Conservation (phyloP, 2,329 filamentous ascomycete species). For the Blastomyces parvus region DNA sequence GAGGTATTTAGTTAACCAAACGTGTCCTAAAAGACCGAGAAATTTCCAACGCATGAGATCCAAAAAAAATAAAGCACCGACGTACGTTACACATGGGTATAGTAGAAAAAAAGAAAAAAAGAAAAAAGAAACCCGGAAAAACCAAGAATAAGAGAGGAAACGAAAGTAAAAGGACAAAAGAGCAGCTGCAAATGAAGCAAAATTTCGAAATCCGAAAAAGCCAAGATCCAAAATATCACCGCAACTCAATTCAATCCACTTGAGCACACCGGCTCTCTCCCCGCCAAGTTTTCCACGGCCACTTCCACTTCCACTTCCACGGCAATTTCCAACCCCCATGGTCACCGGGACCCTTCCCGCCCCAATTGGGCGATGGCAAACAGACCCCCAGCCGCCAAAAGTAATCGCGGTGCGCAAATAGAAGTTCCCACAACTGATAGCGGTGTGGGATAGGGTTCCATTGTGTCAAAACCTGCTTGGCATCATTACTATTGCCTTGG, state of each 20-base stretch:
- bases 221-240: neutral
- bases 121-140: neutral
- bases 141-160: neutral
- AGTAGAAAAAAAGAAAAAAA: neutral
- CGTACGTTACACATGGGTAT: neutral
- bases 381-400: slow-evolving; percentile 91
- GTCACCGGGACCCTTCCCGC: slow-evolving; percentile 7
- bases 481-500: slow-evolving; percentile 14
- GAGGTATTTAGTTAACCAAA: neutral
- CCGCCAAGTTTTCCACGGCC: slow-evolving; percentile 10
- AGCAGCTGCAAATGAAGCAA: neutral
- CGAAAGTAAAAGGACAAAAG: neutral
- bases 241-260: neutral
- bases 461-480: slow-evolving; percentile 17
- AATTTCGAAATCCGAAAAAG: neutral
- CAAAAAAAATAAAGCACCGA: neutral
- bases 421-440: slow-evolving; percentile 79
- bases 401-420: slow-evolving; percentile 92
- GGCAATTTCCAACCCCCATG: neutral
- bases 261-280: neutral
- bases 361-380: slow-evolving; percentile 46
- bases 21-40: neutral
- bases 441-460: slow-evolving; percentile 37
- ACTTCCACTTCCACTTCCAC: slow-evolving; percentile 13
- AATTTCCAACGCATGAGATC: neutral